Evolutionary conservation across 768 basidiomycete genomes (phyloP), one percentile per base, ranked within the genome.

Genomic region (Chalciporus chontae): DNA sequence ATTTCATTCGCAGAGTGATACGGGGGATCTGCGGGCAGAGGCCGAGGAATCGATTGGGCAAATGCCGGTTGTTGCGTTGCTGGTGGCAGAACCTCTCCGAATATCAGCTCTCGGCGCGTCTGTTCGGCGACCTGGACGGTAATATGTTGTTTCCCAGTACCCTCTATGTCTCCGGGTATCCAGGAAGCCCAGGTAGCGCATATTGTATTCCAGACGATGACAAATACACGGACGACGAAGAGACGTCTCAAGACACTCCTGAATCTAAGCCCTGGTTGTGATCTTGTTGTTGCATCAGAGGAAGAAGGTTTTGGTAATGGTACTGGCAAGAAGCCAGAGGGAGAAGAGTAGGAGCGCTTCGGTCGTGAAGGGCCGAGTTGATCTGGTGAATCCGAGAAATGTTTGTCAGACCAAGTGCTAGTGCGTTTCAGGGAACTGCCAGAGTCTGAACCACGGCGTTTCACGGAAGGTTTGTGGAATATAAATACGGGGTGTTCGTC

Each of bases 181-280:
- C 64, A 61, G 32, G 82, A 78, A n/a, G 73, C 68, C 76, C 83
- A 87, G 18, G 80, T 78, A 8, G 78, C 73, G 54, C 77, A 79
- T 55, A 91, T 68, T 42, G 80, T 77, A 58, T 85, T 75, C 87
- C 89, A 91, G 47, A 84, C 73, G 34, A 84, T 54, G 38, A 82
- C 74, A 52, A 88, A 77, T 52, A 88, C 72, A 38, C 85, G 86
- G 54, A 89, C 76, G 60, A 90, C 76, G 75, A 84, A 83, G 59
- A 88, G 73, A 42, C 81, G 81, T 62, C 78, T 73, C 47, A 82
- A 65, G 53, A 76, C 63, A 41, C 70, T 69, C 53, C 57, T 54
- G 52, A 62, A 44, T 75, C 75, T 57, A 75, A 65, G 53, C 62
- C 67, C 43, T 60, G 55, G 66, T 50, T 70, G 74, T 51, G 66